Percentiles rank a stretch among this genome's conserved stretches.
phyloP scores from a whole-genome alignment of 305 asterid genomes.

The Andrographis paniculata region DNA sequence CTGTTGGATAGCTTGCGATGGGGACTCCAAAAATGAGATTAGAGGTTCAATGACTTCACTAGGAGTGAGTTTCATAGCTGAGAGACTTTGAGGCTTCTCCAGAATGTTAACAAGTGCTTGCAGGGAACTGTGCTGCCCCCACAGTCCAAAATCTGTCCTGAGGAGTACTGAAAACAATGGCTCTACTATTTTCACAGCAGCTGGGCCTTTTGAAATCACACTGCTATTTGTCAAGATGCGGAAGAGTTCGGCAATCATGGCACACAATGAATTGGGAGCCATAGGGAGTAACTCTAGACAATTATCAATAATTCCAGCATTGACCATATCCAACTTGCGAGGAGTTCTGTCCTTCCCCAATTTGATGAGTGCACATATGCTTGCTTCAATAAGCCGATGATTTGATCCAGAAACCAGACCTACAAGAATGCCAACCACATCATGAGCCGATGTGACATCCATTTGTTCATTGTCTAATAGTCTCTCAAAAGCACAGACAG shows the following conservation, averaged over 20 bases:
- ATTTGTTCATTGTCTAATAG: slow-evolving; percentile 65
- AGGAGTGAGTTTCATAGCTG: slow-evolving; percentile 58
- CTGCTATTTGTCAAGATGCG: slow-evolving; percentile 88
- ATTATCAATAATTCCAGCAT: slow-evolving; percentile 71
- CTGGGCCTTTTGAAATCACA: slow-evolving; percentile 58
- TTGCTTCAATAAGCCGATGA: slow-evolving; percentile 63
- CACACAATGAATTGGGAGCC: slow-evolving; percentile 66
- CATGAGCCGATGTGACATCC: slow-evolving; percentile 52
- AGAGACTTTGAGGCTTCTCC: slow-evolving; percentile 80
- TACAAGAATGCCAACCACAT: slow-evolving; percentile 60
- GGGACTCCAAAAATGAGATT: slow-evolving; percentile 63
- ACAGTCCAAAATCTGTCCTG: slow-evolving; percentile 55
- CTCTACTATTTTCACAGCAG: slow-evolving; percentile 60
- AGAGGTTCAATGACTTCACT: slow-evolving; percentile 78
- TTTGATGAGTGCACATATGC: slow-evolving; percentile 70
- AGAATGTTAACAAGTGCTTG: slow-evolving; percentile 84
- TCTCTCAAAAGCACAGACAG: slow-evolving; percentile 76
- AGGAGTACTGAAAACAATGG: slow-evolving; percentile 71
- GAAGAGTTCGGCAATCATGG: slow-evolving; percentile 75
- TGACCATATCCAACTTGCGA: slow-evolving; percentile 82
- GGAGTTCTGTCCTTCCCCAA: slow-evolving; percentile 85
- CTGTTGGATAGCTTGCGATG: slow-evolving; percentile 83
- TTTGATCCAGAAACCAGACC: slow-evolving; percentile 64
- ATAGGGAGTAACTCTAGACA: slow-evolving; percentile 66
- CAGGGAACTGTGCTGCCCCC: slow-evolving; percentile 92